phyloP scores from a whole-genome alignment of 1,284 basidiomycete genomes.

The Caloboletus firmus region DNA sequence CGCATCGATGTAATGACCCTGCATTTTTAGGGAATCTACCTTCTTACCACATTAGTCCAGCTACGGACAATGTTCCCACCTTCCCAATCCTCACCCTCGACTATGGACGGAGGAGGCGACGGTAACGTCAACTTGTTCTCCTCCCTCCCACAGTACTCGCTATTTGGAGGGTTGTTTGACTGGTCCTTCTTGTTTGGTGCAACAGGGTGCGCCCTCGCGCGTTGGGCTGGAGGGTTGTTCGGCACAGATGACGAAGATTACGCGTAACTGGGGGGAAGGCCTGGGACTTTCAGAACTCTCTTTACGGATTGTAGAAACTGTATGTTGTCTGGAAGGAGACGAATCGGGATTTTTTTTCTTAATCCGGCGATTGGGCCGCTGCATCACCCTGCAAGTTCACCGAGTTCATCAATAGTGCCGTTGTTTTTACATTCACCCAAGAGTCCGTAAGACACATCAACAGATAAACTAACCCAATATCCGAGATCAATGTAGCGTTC shows the following conservation, averaged over 20 bases:
- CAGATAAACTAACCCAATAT: slow-evolving; percentile 13
- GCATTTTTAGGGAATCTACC: slow-evolving; percentile 63
- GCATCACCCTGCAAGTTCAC: not conserved
- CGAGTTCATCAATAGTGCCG: not conserved
- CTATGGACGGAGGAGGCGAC: slow-evolving; percentile 13
- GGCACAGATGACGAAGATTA: slow-evolving; percentile 19
- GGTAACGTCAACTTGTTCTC: slow-evolving; percentile 60
- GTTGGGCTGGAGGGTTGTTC: slow-evolving; percentile 48
- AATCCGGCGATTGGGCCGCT: not conserved
- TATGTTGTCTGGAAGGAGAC: not conserved
- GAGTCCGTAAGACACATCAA: slow-evolving; percentile 4
- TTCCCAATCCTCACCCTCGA: slow-evolving; percentile 23
- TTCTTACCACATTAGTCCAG: slow-evolving; percentile 75
- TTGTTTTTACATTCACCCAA: slow-evolving; percentile 2
- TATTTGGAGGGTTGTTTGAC: slow-evolving; percentile 74
- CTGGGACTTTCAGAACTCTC: not conserved
- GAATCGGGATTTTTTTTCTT: not conserved
- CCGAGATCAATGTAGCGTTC: not conserved
- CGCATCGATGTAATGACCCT: not conserved
- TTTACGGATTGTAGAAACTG: slow-evolving; percentile 6
- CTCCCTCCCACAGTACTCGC: slow-evolving; percentile 68
- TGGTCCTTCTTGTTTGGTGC: slow-evolving; percentile 64
- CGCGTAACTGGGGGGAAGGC: slow-evolving; percentile 3
- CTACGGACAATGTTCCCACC: slow-evolving; percentile 73
- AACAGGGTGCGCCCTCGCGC: slow-evolving; percentile 41